Percentiles rank a stretch among this genome's conserved stretches.
Conservation (phyloP, 2,329 filamentous ascomycete genomes). For the Aspergillus hiratsukae region DNA sequence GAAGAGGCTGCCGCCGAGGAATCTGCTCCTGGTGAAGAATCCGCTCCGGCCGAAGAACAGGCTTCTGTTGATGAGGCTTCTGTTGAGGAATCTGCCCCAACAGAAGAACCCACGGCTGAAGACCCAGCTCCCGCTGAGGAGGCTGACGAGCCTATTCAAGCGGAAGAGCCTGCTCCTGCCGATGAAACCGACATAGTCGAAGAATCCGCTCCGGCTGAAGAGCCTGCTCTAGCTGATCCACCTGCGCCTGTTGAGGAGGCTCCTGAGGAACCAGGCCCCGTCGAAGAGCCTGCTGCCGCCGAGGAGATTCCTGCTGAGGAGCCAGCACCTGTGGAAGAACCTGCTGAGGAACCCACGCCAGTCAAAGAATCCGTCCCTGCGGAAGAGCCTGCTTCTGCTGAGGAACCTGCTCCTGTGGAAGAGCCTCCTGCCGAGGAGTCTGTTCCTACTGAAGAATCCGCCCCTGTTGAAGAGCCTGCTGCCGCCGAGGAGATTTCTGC, state of each 20-base stretch:
- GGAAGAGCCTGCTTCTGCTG: too few species aligned
- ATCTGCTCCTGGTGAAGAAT: constrained; percentile 5
- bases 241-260: too few species aligned
- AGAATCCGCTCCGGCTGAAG: constrained; percentile 3
- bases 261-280: constrained; percentile 4
- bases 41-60: neutral
- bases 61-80: neutral
- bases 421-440: constrained; percentile 1
- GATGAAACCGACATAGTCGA: constrained; percentile 6
- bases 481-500: constrained; percentile 7
- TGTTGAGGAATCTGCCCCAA: constrained; percentile 12
- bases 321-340: constrained; percentile 13
- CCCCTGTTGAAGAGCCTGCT: constrained; percentile 9
- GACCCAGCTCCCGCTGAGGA: constrained; percentile 11
- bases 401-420: neutral
- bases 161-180: constrained; percentile 9
- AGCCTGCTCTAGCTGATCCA: neutral
- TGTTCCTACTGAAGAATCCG: constrained; percentile 3
- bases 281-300: constrained; percentile 4
- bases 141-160: constrained; percentile 9
- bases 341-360: constrained; percentile 12
- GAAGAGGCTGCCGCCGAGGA: constrained; percentile 16
- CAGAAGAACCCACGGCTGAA: constrained; percentile 14
- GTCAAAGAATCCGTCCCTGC: too few species aligned
- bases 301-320: constrained; percentile 13